phyloP scores from a whole-genome alignment of 139 green algal species.

The Pleodorina starrii region DNA sequence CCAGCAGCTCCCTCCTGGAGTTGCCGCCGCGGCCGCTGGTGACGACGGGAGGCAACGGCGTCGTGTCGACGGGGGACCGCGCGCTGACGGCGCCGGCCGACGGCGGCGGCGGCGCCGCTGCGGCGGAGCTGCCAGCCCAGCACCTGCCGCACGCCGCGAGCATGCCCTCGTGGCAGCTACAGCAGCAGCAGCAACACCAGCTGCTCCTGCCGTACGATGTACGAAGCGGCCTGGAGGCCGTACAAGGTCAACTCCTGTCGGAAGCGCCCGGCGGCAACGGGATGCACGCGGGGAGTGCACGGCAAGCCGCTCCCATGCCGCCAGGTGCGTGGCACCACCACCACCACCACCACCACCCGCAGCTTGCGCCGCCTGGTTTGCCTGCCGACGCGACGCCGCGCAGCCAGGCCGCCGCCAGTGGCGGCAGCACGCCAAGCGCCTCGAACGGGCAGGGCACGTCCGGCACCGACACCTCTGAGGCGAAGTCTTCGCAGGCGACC shows the following conservation, averaged over 20 bases:
- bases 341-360: too few relatives aligned
- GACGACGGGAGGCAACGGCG: neutral
- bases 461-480: neutral
- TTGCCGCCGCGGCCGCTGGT: constrained; percentile 4
- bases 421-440: neutral
- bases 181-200: constrained; percentile 12
- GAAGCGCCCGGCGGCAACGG: too few relatives aligned
- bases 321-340: too few relatives aligned
- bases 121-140: neutral
- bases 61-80: neutral
- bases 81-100: neutral
- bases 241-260: neutral
- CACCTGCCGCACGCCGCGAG: too few relatives aligned
- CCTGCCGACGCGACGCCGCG: too few relatives aligned
- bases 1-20: neutral
- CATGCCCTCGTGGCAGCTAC: too few relatives aligned
- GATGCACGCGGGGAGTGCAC: too few relatives aligned
- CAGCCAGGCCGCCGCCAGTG: neutral
- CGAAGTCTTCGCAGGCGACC: neutral
- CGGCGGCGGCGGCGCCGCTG: neutral
- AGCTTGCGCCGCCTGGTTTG: too few relatives aligned
- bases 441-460: neutral
- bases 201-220: constrained; percentile 12
- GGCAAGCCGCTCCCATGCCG: too few relatives aligned
- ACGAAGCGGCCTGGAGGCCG: neutral